Percentiles rank a stretch among this genome's conserved stretches.
Conservation (phyloP, 73 alveolate species). For the Paramecium sexaurelia region DNA sequence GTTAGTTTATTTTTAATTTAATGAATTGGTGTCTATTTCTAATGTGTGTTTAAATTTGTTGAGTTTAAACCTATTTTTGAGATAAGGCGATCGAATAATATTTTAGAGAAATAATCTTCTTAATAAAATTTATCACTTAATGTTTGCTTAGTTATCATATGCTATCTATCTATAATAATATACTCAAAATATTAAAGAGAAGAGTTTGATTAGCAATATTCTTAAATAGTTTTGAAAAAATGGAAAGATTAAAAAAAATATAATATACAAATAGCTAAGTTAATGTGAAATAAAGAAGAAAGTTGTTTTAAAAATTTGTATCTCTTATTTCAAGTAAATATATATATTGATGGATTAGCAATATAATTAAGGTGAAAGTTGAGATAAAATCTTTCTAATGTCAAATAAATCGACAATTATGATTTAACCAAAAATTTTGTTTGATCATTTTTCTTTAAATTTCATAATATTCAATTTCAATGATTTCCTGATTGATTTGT, state of each 20-base stretch:
- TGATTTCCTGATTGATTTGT: no score
- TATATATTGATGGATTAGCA: background rate
- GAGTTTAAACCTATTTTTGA: no score
- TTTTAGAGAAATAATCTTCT: background rate
- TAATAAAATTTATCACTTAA: background rate
- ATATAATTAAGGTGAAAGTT: background rate
- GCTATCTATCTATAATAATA: no score
- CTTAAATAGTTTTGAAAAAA: no score
- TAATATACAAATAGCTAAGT: background rate
- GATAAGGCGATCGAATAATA: no score
- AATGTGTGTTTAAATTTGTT: no score
- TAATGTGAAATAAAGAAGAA: background rate
- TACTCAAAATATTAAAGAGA: no score
- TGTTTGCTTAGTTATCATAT: background rate
- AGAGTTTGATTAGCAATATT: no score
- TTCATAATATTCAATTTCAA: no score
- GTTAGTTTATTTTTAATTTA: background rate
- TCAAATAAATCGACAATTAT: background rate
- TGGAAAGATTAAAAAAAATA: background rate
- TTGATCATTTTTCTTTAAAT: background rate
- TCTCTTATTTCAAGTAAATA: background rate
- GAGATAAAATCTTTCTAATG: background rate
- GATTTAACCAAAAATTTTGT: background rate
- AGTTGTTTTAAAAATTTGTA: background rate
- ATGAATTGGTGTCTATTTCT: background rate